Evolutionary conservation across 192 early-diverging fungal genomes (phyloP).

Genomic region (Coemansia sp.): DNA sequence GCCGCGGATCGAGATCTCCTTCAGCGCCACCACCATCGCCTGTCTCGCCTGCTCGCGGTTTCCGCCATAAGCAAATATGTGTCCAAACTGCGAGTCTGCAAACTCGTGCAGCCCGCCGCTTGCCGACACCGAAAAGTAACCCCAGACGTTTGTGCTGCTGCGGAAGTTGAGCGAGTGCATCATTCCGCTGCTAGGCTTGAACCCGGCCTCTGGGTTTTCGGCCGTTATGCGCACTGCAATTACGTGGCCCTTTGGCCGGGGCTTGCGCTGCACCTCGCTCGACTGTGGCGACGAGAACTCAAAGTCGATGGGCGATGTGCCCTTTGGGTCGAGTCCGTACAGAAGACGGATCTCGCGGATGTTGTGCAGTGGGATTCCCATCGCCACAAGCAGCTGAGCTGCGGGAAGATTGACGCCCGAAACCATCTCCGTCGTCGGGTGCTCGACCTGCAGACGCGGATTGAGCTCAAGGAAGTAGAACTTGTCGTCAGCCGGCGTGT

Average conservation of each 20-base stretch:
- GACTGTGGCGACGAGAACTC: slow-evolving; percentile 78
- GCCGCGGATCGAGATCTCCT: slow-evolving; percentile 97
- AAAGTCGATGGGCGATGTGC: slow-evolving; percentile 90
- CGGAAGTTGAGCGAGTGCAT: slow-evolving; percentile 98
- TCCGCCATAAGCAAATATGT: slow-evolving; percentile 96
- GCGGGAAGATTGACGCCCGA: slow-evolving; percentile 98
- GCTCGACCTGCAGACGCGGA: slow-evolving; percentile 97
- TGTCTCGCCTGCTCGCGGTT: slow-evolving; percentile 90
- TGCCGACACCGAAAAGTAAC: slow-evolving; percentile 96
- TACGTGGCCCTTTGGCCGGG: slow-evolving; percentile 93
- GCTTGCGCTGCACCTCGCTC: slow-evolving; percentile 84
- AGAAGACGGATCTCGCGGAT: slow-evolving; percentile 95
- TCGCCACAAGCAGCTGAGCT: slow-evolving; percentile 97
- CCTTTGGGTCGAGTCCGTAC: slow-evolving; percentile 87
- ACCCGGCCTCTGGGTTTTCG: slow-evolving; percentile 98
- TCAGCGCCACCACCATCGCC: slow-evolving; percentile 96
- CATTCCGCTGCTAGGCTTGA: slow-evolving; percentile 96
- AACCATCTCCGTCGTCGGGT: slow-evolving; percentile 99
- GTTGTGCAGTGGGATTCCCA: slow-evolving; percentile 95
- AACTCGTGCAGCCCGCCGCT: slow-evolving; percentile 97
- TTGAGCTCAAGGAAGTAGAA: slow-evolving; percentile 98
- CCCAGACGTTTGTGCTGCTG: slow-evolving; percentile 95
- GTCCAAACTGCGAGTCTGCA: slow-evolving; percentile 99
- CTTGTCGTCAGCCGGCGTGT: slow-evolving; percentile 79
- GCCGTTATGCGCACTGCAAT: slow-evolving; percentile 98